Base-by-base conservation (phyloP, 73 alveolate genomes). In the Paramecium pentaurelia region DNA sequence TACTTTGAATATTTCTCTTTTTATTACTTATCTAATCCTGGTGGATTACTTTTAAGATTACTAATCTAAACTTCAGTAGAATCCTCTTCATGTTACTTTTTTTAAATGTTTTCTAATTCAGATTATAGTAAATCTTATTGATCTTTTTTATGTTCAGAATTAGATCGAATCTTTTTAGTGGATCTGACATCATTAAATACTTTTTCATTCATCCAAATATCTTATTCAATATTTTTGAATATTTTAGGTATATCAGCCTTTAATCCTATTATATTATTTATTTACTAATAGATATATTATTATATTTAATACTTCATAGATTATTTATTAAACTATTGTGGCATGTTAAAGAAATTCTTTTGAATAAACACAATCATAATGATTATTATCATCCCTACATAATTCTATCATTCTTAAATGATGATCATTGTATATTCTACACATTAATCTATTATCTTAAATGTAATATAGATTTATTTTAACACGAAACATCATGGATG, bases 331-430 rank as follows among this genome's bases (percentile, higher is more conserved):
- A 2, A 80, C 91, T 11, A 80, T 3, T 20, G 71, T 80, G 34
- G 91, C 91, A 80, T 80, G 22, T 25, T 40, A 45, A 25, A 80
- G 25, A 14, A 80, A 80, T 45, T 45, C 77, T 49, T 80, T 42
- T 22, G 71, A 44, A 44, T 80, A 80, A 8, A 80, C 75, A 49
- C 91, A n/a, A 80, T 80, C 77, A 27, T 80, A 80, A 80, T 80
- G 71, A 45, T 49, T 49, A 20, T 45, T 80, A 11, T 80, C 91
- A 80, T 80, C 91, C 44, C 75, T 80, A n/a, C 91, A 80, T 80
- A 80, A 80, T 14, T 80, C 91, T n/a, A 80, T 80, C 91, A 80
- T 80, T 80, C 91, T n/a, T 11, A 80, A 11, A 80, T 80, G 58
- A 44, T 80, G 49, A 49, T 49, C 49, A 44, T 80, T 80, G 36